Evolutionary conservation across 192 early-diverging fungal species (phyloP), one percentile per base, ranked within the genome.

Genomic region (Podila minutissima): DNA sequence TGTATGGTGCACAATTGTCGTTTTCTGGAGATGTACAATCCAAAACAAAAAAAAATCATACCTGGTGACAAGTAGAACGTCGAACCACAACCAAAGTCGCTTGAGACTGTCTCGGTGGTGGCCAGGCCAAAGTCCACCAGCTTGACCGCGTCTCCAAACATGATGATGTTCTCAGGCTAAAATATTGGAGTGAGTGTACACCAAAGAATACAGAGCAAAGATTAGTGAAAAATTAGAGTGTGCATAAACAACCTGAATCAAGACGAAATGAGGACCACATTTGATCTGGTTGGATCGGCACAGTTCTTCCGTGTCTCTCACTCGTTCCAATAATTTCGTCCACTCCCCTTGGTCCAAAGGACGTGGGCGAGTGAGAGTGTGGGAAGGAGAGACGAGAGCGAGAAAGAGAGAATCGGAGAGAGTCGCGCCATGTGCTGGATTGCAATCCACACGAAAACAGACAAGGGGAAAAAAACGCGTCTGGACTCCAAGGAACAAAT

Each of bases 91-190:
- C 86, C 96, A 95, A 82, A 94, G 84, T 74, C 93, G 84, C 73
- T 88, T 64, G 94, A 95, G 89, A 64, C 89, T 62, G 57, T 72
- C 61, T 79, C 90, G 64, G 76, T 87, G 68, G 82, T 97, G 41
- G 97, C 94, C 70, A 99, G 82, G 7, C 97, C 97, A 90, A 99
- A 99, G 82, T 99, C 97, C 11, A 94, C 91, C 48, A 99, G 88
- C 85, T 96, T 99, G 77, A 95, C 87, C 59, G 90, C 82, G 31
- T 81, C 69, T 41, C 85, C 86, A 41, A 87, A 87, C 15, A 94
- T 83, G 33, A 94, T 78, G 22, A 95, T 91, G 59, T 95, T 95
- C 70, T 95, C 94, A n/a, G 93, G 93, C 82, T 95, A 73, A 53
- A 51, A 55, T 17, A 55, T 24, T 55, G n/a, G 5, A 55, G 1